phyloP scores from a whole-genome alignment of 2,329 filamentous ascomycete genomes.

The Fusarium anguioides region DNA sequence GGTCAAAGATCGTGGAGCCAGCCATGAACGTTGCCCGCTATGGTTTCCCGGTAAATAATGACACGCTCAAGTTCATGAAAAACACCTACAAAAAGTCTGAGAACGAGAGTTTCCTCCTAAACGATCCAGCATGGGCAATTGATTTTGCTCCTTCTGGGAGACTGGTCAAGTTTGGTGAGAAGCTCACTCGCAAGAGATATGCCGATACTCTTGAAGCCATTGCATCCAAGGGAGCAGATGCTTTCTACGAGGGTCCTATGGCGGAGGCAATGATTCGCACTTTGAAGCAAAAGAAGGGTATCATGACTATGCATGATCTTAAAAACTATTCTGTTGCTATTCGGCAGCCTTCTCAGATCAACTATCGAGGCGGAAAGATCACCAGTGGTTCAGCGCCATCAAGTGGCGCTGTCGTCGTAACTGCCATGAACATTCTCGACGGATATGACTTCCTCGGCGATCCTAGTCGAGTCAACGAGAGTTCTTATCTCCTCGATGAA shows the following conservation, averaged over 20 bases:
- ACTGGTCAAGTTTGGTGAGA: conserved; percentile 74
- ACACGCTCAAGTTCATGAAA: conserved; percentile 77
- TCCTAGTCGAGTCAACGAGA: conserved; percentile 64
- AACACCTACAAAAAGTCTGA: conserved; percentile 58
- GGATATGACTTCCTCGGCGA: conserved; percentile 75
- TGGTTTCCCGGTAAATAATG: conserved; percentile 77
- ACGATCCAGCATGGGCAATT: conserved; percentile 80
- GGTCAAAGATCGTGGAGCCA: conserved; percentile 75
- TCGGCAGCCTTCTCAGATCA: conserved; percentile 69
- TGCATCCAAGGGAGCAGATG: conserved; percentile 71
- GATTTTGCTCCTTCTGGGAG: conserved; percentile 86
- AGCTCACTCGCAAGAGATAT: conserved; percentile 78
- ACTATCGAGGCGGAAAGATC: conserved; percentile 77
- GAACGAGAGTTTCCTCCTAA: conserved; percentile 66
- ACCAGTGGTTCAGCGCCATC: conserved; percentile 76
- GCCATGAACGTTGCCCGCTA: conserved; percentile 77
- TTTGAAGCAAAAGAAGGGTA: conserved; percentile 72
- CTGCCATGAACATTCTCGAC: conserved; percentile 78
- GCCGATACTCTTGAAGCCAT: conserved; percentile 79
- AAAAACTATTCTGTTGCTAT: conserved; percentile 76
- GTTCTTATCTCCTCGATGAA: conserved; percentile 84
- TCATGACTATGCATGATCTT: conserved; percentile 80
- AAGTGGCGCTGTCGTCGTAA: conserved; percentile 76
- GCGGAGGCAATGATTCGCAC: conserved; percentile 76
- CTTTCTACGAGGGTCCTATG: conserved; percentile 76